phyloP scores from a whole-genome alignment of 2,329 filamentous ascomycete species.

The Pseudogymnoascus sp. region DNA sequence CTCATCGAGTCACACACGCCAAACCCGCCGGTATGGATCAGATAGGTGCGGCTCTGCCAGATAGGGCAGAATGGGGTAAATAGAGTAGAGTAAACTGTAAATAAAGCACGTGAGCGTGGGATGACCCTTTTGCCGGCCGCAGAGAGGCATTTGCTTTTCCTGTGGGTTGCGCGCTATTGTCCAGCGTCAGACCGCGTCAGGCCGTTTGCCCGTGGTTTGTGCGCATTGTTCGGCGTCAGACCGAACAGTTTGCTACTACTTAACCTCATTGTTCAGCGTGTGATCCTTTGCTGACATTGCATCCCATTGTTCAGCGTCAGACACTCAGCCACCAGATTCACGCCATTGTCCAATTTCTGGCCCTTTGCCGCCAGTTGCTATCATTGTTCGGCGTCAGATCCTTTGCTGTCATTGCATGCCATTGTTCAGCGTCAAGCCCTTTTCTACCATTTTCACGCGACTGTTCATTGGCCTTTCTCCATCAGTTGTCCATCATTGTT shows the following conservation, averaged over 20 bases:
- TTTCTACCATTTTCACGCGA: background rate
- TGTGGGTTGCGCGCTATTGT: background rate
- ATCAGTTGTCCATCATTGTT: background rate
- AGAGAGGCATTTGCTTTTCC: background rate
- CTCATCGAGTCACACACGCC: constrained; percentile 5
- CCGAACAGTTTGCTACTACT: background rate
- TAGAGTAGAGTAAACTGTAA: background rate
- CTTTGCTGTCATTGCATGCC: background rate
- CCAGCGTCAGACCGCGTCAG: background rate
- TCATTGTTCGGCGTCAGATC: background rate
- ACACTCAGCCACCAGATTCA: too few species aligned
- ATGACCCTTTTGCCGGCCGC: background rate
- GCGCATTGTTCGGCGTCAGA: background rate
- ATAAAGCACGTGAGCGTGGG: background rate
- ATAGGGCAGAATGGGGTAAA: background rate
- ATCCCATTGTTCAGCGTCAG: background rate
- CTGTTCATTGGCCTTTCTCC: too few species aligned
- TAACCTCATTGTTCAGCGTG: background rate
- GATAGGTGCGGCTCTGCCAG: background rate
- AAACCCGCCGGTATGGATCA: background rate
- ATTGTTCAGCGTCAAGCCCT: background rate
- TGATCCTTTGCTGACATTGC: background rate
- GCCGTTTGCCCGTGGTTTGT: background rate
- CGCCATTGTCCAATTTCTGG: background rate
- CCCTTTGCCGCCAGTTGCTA: background rate